Evolutionary conservation across 2,329 filamentous ascomycete genomes (phyloP), one percentile per base, ranked within the genome.

Genomic region (Neonectria coccinea): DNA sequence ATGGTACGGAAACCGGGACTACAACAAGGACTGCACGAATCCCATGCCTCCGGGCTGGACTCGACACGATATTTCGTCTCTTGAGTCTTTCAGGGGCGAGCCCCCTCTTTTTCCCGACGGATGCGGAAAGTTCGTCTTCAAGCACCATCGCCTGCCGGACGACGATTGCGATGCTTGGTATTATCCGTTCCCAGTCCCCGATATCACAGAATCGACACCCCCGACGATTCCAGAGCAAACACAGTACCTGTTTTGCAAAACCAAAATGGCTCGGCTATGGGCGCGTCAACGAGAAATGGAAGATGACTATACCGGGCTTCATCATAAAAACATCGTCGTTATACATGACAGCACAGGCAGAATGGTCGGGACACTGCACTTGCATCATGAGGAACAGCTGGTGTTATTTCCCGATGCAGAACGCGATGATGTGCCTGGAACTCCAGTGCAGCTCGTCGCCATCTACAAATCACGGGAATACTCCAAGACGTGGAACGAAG

Each of bases 211-310:
- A 22, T 61, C 48, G 1, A 66, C 65, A 5, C 12, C 42, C 0
- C 62, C 62, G 0, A n/a, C 22, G 18, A 68, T 56, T 41, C 62
- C 65, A 2, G 56, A 68, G 29, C 65, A 68, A n/a, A 68, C 67
- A 0, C 33, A 29, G 4, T 67, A 59, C 18, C 18, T 68, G 1
- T 61, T 66, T 16, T 66, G 62, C 9, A 18, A 68, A 2, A 68
- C 62, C 1, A 25, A 1, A 5, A 50, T 33, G 20, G 59, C 53
- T 11, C 55, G 5, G 7, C 27, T 67, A 1, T 44, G 1, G 1
- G 12, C 14, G 14, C 16, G 14, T 39, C 36, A 7, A n/a, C 36
- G 6, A n/a, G 36, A 39, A 0, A 16, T 39, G 36, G 36, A 39
- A 16, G 14, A 39, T n/a, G 14, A 39, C n/a, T 18, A 20, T 27